Percentiles rank a stretch among this genome's conserved stretches.
Conservation (phyloP, 106 monocot species). For the Dendrobium catenatum region DNA sequence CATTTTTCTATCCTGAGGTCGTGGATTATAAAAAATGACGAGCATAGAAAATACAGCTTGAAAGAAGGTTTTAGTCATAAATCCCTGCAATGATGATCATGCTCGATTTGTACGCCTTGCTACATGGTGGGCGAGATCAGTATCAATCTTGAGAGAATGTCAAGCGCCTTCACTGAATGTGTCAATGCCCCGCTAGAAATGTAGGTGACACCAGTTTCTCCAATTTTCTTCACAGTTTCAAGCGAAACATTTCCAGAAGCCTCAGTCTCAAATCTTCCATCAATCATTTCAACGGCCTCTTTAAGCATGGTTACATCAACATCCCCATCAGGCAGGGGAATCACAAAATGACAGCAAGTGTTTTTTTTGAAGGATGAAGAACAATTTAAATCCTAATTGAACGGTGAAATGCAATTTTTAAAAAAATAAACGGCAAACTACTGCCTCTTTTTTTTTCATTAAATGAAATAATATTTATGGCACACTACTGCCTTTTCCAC, state of each 20-base stretch:
- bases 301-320: constrained; percentile 92
- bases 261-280: constrained; percentile 94
- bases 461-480: too few species aligned
- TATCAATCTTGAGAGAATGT: constrained; percentile 91
- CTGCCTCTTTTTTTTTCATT: too few species aligned
- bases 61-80: too few species aligned
- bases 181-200: constrained; percentile 94
- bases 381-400: too few species aligned
- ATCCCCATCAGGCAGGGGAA: constrained; percentile 68
- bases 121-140: constrained; percentile 74
- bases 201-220: constrained; percentile 87
- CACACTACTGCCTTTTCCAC: too few species aligned
- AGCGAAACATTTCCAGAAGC: constrained; percentile 28
- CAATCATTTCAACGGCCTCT: constrained; percentile 72
- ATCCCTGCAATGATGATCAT: constrained; percentile 6
- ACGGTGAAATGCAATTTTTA: too few species aligned
- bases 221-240: constrained; percentile 89
- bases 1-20: too few species aligned
- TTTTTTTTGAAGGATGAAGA: too few species aligned
- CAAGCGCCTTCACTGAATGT: constrained; percentile 93
- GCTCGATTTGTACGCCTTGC: constrained; percentile 80
- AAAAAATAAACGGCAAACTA: too few species aligned
- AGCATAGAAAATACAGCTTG: too few species aligned
- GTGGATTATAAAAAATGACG: too few species aligned
- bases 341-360: too few species aligned